These are phyloP conservation scores for Phytophthora megakarya DNA, from an alignment of 352 stramenopile genomes.

Conservation along the genomic window DNA sequence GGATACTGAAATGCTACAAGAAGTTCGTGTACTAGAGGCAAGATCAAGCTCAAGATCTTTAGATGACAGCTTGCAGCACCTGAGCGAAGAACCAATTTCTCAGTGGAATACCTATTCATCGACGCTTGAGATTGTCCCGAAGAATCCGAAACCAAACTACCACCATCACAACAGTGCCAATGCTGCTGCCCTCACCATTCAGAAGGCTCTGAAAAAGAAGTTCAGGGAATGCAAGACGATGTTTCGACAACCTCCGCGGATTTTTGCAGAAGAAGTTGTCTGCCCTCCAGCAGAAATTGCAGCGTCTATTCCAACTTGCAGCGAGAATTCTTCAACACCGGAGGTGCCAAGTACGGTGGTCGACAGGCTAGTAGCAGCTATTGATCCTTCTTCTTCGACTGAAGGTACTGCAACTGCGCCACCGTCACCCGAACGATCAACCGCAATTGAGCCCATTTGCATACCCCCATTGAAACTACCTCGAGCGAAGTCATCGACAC, in stretches of 20 bases:
- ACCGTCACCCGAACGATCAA: neutral
- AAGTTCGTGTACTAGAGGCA: neutral
- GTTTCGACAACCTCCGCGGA: slow-evolving; percentile 49
- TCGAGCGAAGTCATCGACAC: neutral
- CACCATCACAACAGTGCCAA: slow-evolving; percentile 18
- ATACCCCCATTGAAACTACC: slow-evolving; percentile 20
- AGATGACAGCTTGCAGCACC: neutral
- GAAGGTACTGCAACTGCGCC: neutral
- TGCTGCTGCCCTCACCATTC: slow-evolving; percentile 46
- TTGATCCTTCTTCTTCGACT: neutral
- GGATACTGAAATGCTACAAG: neutral
- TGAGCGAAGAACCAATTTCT: neutral
- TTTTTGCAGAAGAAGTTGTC: slow-evolving; percentile 42
- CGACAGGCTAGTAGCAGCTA: neutral
- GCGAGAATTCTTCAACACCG: neutral
- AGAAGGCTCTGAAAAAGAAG: slow-evolving; percentile 53
- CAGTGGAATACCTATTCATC: neutral
- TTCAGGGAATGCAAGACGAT: slow-evolving; percentile 46
- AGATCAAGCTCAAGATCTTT: neutral
- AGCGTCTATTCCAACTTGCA: neutral
- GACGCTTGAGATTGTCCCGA: slow-evolving; percentile 11
- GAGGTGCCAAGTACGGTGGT: neutral
- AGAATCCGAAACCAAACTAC: slow-evolving; percentile 13
- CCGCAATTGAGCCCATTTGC: slow-evolving; percentile 12
- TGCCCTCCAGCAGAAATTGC: neutral